Evolutionary conservation across 768 basidiomycete genomes (phyloP), one percentile per base, ranked within the genome.

Genomic region (Daedaleopsis sinensis): DNA sequence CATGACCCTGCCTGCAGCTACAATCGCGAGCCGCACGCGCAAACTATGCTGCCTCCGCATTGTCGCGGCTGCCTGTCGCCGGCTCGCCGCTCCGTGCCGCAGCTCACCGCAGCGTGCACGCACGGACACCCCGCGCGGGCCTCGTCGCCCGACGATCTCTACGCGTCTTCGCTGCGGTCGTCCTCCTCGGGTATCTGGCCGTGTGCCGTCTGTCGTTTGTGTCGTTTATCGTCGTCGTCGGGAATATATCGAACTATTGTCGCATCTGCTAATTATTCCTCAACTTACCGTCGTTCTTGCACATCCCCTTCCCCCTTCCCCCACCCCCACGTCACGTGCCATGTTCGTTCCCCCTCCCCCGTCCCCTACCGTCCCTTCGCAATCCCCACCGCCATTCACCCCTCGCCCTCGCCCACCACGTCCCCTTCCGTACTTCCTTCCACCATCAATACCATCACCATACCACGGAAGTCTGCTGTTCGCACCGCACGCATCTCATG

Each of bases 1-100:
- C 76, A 67, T 80, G 67, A 76, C 72, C 53, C 62, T 32, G 27
- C 27, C 27, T 21, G 11, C 53, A 21, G 42, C 23, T 3, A 13
- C 43, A 12, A 47, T 47, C 56, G 23, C 47, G 8, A 32, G 27
- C 27, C 3, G 27, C 27, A 32, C 27, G 27, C 27, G 7, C 27
- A 3, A 7, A 7, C 27, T 7, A 3, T 7, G 27, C 27, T 32
- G 27, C 27, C 27, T 32, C 27, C 18, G 46, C 35, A n/a, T 12
- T 44, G 42, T 10, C 21, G 35, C 47, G 35, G 15, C 46, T 13
- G 38, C 52, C 12, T 21, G 53, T 32, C 27, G 27, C 27, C 27
- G 27, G 27, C 27, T 3, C 27, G 27, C 27, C 37, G 52, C 5
- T 53, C 53, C 39, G n/a, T 21, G 38, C 39, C 42, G 23, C n/a